Base-by-base conservation (phyloP, 345 rosid genomes). In the Ceriops tagal region DNA sequence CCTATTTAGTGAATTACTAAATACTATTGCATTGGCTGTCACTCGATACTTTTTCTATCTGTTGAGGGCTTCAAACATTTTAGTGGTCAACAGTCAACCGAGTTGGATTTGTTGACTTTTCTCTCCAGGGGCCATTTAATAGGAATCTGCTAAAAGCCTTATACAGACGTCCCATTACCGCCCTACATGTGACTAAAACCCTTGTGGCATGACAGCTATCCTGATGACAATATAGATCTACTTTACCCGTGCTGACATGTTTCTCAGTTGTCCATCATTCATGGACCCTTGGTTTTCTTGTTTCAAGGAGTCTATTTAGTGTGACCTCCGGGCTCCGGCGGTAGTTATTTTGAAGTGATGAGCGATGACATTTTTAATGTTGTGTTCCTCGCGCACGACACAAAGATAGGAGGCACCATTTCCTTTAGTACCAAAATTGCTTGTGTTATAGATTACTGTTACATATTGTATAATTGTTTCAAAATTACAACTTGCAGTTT, bases 161-260 rank as follows among this genome's bases (percentile, higher is more conserved):
- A 52, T 60, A 30, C 13, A 24, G 59, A 27, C 4, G 24, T 56
- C 58, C 53, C 32, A 20, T 5, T 51, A 26, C 37, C 8, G 73
- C 22, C 37, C 9, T 8, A 34, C 68, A 70, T 67, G 76, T 71
- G 74, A 55, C 62, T 37, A 8, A 58, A 58, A 37, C 66, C 39
- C 62, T 4, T 28, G 16, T 19, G 13, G 63, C 65, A 57, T 53
- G 10, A 59, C 64, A 16, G 37, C 57, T 57, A 4, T 63, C 30
- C 56, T 71, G 31, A 28, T 49, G 35, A 37, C 64, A 26, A 56
- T 24, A 21, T 53, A 6, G 15, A 21, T 56, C 13, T 9, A 9
- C 19, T 53, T 53, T 0, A 24, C 32, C 56, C 56, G 37, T 47
- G 5, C 24, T 22, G 28, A 43, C 39, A 46, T 59, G 37, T 61